Evolutionary conservation across 2,329 filamentous ascomycete species (phyloP).

Genomic region (Phoma sp.): DNA sequence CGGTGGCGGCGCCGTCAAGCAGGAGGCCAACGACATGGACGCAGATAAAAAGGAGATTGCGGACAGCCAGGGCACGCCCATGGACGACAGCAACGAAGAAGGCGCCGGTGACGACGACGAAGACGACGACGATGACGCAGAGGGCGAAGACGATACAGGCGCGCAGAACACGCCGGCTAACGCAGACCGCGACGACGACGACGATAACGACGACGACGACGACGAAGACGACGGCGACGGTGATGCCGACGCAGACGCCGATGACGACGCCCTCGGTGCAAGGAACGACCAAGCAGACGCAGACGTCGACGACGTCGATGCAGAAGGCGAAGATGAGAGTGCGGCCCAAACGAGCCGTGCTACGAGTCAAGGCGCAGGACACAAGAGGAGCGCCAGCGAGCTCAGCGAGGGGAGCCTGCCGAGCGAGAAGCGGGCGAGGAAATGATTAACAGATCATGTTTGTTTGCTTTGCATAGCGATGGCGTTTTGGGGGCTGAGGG

Average conservation of each 20-base stretch:
- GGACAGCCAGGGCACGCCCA: slow-evolving; percentile 38
- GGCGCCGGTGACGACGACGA: slow-evolving; percentile 33
- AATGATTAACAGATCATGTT: not conserved
- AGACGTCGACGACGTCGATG: slow-evolving; percentile 34
- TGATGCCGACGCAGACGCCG: slow-evolving; percentile 9
- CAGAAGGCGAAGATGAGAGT: slow-evolving; percentile 44
- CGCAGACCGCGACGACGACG: slow-evolving; percentile 18
- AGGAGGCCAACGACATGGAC: slow-evolving; percentile 4
- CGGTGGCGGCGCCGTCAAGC: slow-evolving; percentile 21
- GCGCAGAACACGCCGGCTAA: slow-evolving; percentile 5
- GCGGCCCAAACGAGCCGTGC: slow-evolving; percentile 38
- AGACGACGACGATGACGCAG: slow-evolving; percentile 23
- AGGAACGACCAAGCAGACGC: slow-evolving; percentile 22
- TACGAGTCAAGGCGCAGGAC: slow-evolving; percentile 45
- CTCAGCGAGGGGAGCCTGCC: slow-evolving; percentile 62
- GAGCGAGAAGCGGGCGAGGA: slow-evolving; percentile 43
- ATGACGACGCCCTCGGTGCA: slow-evolving; percentile 1
- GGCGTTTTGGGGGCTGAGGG: not conserved
- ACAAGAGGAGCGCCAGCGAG: slow-evolving; percentile 85
- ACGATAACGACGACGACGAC: slow-evolving; percentile 45
- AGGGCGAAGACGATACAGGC: slow-evolving; percentile 21
- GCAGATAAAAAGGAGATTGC: slow-evolving; percentile 19
- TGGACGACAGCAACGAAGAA: slow-evolving; percentile 35
- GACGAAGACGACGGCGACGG: slow-evolving; percentile 52
- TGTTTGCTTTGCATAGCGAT: slow-evolving; percentile 3